Percentiles rank a stretch among this genome's conserved stretches.
These are phyloP conservation scores for Fusarium veterinarium DNA, from an alignment of 2,329 filamentous ascomycete genomes.

Conservation along the genomic window DNA sequence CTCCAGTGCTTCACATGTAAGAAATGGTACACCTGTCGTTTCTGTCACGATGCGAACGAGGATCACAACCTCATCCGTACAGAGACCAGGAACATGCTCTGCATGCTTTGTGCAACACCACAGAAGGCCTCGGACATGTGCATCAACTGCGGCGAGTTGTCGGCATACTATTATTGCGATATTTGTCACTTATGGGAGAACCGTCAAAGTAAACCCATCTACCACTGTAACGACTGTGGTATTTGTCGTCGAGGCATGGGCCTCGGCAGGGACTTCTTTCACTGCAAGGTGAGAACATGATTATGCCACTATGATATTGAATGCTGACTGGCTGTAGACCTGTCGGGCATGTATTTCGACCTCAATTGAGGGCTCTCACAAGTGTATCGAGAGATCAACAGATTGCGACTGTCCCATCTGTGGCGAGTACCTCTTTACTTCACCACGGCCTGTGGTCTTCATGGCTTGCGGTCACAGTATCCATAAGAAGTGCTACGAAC, in stretches of 20 bases:
- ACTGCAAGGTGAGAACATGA: slow-evolving; percentile 81
- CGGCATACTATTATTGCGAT: slow-evolving; percentile 91
- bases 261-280: slow-evolving; percentile 95
- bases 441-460: slow-evolving; percentile 87
- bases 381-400: slow-evolving; percentile 92
- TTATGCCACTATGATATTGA: not conserved
- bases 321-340: slow-evolving; percentile 61
- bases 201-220: slow-evolving; percentile 88
- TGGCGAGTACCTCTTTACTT: slow-evolving; percentile 95
- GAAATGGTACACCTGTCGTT: slow-evolving; percentile 93
- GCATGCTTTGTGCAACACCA: slow-evolving; percentile 91
- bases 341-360: slow-evolving; percentile 97
- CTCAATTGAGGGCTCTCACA: slow-evolving; percentile 84
- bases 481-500: slow-evolving; percentile 87
- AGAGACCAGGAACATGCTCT: slow-evolving; percentile 94
- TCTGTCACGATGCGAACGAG: slow-evolving; percentile 90
- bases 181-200: slow-evolving; percentile 99
- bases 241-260: slow-evolving; percentile 93
- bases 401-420: slow-evolving; percentile 98
- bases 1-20: slow-evolving; percentile 91
- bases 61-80: slow-evolving; percentile 82
- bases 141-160: slow-evolving; percentile 77
- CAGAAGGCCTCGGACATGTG: slow-evolving; percentile 86
- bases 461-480: slow-evolving; percentile 98
- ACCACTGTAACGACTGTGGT: slow-evolving; percentile 95